These are phyloP conservation scores for Hyphopichia pseudoburtonii DNA, from an alignment of 1,139 yeast species.

Conservation along the genomic window DNA sequence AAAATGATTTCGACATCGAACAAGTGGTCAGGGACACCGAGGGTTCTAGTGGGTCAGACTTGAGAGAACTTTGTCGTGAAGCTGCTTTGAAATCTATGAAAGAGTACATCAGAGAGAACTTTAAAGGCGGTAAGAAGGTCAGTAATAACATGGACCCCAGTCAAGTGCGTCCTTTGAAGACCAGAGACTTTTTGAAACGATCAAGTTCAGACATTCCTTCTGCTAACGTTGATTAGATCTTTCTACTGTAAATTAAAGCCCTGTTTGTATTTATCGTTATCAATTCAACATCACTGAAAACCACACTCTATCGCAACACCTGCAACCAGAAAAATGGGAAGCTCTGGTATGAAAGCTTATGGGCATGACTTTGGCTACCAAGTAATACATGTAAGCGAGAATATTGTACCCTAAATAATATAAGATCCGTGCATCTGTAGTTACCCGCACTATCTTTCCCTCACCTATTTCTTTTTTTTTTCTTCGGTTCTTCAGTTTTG, in stretches of 20 bases:
- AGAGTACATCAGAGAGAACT: slow-evolving; percentile 65
- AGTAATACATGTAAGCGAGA: no score
- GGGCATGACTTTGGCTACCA: no score
- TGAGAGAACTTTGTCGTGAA: slow-evolving; percentile 87
- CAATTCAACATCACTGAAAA: background rate
- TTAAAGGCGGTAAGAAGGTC: slow-evolving; percentile 43
- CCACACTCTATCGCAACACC: background rate
- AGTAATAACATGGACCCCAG: slow-evolving; percentile 24
- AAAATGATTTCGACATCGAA: slow-evolving; percentile 57
- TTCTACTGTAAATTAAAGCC: no score
- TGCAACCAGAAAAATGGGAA: background rate
- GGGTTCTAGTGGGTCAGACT: slow-evolving; percentile 88
- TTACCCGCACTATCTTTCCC: slow-evolving; percentile 3
- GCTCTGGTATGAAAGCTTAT: no score
- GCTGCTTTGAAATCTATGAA: slow-evolving; percentile 91
- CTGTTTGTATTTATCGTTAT: no score
- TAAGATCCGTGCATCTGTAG: background rate
- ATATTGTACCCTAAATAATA: background rate
- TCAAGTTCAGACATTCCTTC: slow-evolving; percentile 34
- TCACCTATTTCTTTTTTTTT: background rate
- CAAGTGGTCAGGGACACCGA: slow-evolving; percentile 62
- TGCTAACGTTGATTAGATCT: slow-evolving; percentile 28
- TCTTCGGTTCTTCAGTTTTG: background rate
- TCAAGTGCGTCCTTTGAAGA: slow-evolving; percentile 43
- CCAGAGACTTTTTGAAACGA: slow-evolving; percentile 46